A percentile compares a stretch with the other conserved stretches of the same genome.
These are phyloP conservation scores for Claviceps arundinis DNA, from an alignment of 2,329 filamentous ascomycete genomes.

Conservation along the genomic window DNA sequence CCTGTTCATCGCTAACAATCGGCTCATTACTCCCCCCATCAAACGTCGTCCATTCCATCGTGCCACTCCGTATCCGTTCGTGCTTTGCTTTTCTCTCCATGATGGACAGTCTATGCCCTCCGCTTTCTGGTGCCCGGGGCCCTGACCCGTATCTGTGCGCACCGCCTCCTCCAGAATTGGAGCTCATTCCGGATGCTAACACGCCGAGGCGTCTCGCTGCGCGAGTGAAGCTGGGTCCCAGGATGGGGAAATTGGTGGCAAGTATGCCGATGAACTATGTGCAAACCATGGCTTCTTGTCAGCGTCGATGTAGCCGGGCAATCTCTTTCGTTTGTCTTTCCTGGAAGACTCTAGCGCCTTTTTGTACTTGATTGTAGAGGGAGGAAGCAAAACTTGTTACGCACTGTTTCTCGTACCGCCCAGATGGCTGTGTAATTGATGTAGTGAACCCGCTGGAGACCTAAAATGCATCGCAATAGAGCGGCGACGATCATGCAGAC, in stretches of 20 bases:
- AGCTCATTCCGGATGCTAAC: slow-evolving; percentile 13
- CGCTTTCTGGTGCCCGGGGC: neutral
- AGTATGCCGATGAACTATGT: slow-evolving; percentile 30
- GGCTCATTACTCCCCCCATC: slow-evolving; percentile 20
- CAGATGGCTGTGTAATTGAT: slow-evolving; percentile 22
- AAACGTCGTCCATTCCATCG: slow-evolving; percentile 5
- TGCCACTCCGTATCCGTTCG: slow-evolving; percentile 9
- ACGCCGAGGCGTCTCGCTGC: slow-evolving; percentile 14
- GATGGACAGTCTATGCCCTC: neutral
- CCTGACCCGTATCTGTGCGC: neutral
- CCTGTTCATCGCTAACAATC: slow-evolving; percentile 12
- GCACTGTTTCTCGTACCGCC: slow-evolving; percentile 23
- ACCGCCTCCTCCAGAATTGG: neutral
- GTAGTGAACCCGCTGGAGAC: slow-evolving; percentile 20
- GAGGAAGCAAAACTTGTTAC: neutral
- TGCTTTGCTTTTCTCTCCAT: slow-evolving; percentile 7
- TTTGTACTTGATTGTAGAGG: neutral
- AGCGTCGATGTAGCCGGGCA: neutral
- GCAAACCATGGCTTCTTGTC: neutral
- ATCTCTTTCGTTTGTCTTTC: neutral
- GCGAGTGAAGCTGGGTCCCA: neutral
- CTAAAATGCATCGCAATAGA: slow-evolving; percentile 26
- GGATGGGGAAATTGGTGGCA: slow-evolving; percentile 25
- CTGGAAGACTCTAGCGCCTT: neutral
- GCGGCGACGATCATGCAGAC: slow-evolving; percentile 27